phyloP scores from a whole-genome alignment of 2,329 filamentous ascomycete genomes.

The Pyrenochaeta sp. region DNA sequence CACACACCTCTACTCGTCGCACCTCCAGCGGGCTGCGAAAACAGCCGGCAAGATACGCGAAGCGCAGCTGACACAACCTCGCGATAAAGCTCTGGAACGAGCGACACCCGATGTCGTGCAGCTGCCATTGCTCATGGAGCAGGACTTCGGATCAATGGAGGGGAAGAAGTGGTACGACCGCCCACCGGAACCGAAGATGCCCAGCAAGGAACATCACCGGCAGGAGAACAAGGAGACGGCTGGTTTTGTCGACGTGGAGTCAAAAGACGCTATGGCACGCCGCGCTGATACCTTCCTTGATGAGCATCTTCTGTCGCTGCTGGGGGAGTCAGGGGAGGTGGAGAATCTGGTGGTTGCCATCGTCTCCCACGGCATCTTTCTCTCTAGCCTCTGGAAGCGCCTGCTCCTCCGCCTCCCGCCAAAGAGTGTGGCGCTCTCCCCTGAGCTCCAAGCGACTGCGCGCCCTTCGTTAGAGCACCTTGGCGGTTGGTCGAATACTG shows the following conservation, averaged over 20 bases:
- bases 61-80: conserved; percentile 54
- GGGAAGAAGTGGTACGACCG: conserved; percentile 65
- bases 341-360: conserved; percentile 64
- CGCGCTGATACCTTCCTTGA: conserved; percentile 74
- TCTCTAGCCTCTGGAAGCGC: conserved; percentile 72
- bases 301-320: conserved; percentile 66
- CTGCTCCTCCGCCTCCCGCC: conserved; percentile 65
- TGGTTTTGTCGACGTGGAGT: conserved; percentile 69
- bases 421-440: conserved; percentile 55
- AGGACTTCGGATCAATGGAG: conserved; percentile 77
- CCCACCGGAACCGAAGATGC: conserved; percentile 47
- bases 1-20: conserved; percentile 78
- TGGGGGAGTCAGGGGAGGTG: conserved; percentile 47
- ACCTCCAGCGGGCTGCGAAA: conserved; percentile 75
- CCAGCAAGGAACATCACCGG: conserved; percentile 50
- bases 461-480: conserved; percentile 60
- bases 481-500: conserved; percentile 72
- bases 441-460: conserved; percentile 51
- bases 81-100: conserved; percentile 4
- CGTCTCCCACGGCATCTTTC: conserved; percentile 84
- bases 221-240: conserved; percentile 52
- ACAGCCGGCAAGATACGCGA: conserved; percentile 74
- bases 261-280: conserved; percentile 69
- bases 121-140: conserved; percentile 66
- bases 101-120: conserved; percentile 32